Evolutionary conservation across 2,329 filamentous ascomycete species (phyloP).

Genomic region (Apiospora aurea): DNA sequence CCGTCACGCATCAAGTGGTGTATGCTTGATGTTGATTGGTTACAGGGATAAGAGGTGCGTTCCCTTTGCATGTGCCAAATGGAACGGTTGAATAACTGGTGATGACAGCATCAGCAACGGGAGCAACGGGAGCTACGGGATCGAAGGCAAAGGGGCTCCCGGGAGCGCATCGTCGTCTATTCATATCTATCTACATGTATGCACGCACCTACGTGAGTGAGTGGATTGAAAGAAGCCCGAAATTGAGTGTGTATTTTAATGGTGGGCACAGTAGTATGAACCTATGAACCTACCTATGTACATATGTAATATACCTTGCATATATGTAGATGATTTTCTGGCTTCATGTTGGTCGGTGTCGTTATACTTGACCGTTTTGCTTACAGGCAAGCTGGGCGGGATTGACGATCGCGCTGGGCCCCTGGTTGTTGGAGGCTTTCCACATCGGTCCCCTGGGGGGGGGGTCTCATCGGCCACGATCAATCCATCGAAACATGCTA

Average conservation of each 20-base stretch:
- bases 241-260: background rate
- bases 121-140: constrained; percentile 12
- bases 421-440: background rate
- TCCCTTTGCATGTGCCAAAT: constrained; percentile 16
- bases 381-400: background rate
- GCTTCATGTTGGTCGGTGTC: background rate
- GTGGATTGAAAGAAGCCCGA: background rate
- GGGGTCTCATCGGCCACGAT: background rate
- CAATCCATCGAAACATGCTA: background rate
- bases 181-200: background rate
- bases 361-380: background rate
- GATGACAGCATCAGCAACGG: constrained; percentile 15
- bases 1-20: background rate
- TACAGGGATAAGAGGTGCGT: background rate
- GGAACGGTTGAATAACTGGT: background rate
- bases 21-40: constrained; percentile 4
- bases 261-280: background rate
- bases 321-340: no score
- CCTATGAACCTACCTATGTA: background rate
- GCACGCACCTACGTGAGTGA: background rate
- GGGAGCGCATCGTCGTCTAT: background rate
- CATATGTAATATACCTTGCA: background rate
- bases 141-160: background rate
- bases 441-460: background rate
- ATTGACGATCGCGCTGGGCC: background rate